Conservation (phyloP, 2,329 filamentous ascomycete genomes). For the Colletotrichum sublineola region DNA sequence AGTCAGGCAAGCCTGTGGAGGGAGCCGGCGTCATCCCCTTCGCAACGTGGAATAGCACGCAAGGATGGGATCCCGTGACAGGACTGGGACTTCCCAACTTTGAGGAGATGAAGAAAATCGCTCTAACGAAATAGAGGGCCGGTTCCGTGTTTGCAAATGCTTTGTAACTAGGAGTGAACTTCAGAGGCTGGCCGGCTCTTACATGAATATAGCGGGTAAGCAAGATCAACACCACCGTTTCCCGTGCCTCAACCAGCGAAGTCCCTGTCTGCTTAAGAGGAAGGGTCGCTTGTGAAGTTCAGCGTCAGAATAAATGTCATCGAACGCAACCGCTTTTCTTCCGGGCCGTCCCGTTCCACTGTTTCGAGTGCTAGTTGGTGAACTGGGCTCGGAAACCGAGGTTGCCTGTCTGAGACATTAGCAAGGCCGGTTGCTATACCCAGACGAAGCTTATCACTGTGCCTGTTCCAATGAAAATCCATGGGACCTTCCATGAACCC, state of each 20-base stretch:
- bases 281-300: neutral
- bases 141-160: neutral
- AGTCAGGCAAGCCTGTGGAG: slow-evolving; percentile 44
- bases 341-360: neutral
- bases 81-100: slow-evolving; percentile 63
- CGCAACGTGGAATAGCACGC: slow-evolving; percentile 51
- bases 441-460: neutral
- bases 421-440: neutral
- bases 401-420: neutral
- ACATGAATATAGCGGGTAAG: slow-evolving; percentile 7
- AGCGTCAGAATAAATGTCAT: too few relatives aligned
- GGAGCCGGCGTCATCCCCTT: slow-evolving; percentile 48
- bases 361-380: neutral
- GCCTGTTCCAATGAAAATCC: too few relatives aligned
- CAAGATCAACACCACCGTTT: neutral
- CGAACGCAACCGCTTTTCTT: neutral
- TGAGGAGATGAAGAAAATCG: slow-evolving; percentile 44
- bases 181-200: slow-evolving; percentile 19
- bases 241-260: too few relatives aligned
- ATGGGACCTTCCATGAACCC: neutral
- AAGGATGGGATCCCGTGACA: slow-evolving; percentile 56
- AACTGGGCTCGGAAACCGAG: neutral
- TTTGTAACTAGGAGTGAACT: slow-evolving; percentile 9
- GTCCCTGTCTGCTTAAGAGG: neutral
- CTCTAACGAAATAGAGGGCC: slow-evolving; percentile 38